phyloP scores from a whole-genome alignment of 352 stramenopile genomes.

The Nothophytophthora sp. region DNA sequence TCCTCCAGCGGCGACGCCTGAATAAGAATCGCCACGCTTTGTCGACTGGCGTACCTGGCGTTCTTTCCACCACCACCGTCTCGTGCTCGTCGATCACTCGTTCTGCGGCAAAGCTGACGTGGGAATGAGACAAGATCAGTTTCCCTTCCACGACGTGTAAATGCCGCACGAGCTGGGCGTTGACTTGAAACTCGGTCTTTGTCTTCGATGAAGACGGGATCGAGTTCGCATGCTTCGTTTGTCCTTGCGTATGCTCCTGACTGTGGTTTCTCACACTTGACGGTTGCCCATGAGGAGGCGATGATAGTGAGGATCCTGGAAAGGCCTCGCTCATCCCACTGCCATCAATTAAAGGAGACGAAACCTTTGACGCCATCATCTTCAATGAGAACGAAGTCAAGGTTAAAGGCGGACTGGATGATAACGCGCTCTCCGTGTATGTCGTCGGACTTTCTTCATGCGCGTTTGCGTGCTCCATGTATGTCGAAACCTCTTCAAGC shows the following conservation, averaged over 20 bases:
- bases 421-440: conserved; percentile 3
- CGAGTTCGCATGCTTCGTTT: conserved; percentile 8
- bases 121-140: conserved; percentile 49
- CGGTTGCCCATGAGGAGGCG: conserved; percentile 1
- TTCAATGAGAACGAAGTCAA: conserved; percentile 25
- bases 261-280: conserved; percentile 6
- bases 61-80: conserved; percentile 53
- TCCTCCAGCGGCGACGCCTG: conserved; percentile 62
- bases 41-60: conserved; percentile 34
- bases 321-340: conserved; percentile 8
- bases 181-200: conserved; percentile 43
- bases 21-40: conserved; percentile 72
- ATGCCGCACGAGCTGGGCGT: conserved; percentile 72
- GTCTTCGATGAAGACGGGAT: conserved; percentile 1
- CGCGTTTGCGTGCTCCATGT: conserved; percentile 35
- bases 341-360: background rate
- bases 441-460: conserved; percentile 4
- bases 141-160: conserved; percentile 75
- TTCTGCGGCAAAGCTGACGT: conserved; percentile 65
- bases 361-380: conserved; percentile 29
- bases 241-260: background rate
- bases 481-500: conserved; percentile 59
- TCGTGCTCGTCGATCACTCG: conserved; percentile 81
- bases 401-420: conserved; percentile 11
- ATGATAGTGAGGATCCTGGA: conserved; percentile 23